Evolutionary conservation across 495 filamentous ascomycete species (phyloP).

Genomic region (Hypomontagnella monticulosa): DNA sequence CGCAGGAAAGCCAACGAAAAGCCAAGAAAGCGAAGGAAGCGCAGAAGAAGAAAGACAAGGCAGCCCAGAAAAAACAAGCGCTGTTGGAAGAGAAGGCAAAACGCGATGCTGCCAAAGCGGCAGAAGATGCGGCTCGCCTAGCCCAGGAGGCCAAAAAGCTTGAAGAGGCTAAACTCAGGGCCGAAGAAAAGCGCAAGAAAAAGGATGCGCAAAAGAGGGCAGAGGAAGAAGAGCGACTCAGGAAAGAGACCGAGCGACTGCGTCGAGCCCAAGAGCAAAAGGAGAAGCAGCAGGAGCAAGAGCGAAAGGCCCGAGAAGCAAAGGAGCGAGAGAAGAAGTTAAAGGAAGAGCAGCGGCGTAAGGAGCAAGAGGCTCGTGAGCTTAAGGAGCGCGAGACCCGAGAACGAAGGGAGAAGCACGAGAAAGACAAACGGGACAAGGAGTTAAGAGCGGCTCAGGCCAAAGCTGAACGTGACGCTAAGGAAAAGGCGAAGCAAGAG

Average conservation of each 20-base stretch:
- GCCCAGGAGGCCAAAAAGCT: slow-evolving; percentile 80
- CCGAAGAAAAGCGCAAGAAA: slow-evolving; percentile 91
- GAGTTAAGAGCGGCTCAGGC: slow-evolving; percentile 53
- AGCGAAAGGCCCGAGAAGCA: slow-evolving; percentile 78
- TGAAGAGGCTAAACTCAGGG: slow-evolving; percentile 80
- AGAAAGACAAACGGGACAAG: slow-evolving; percentile 66
- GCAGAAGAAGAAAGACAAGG: slow-evolving; percentile 91
- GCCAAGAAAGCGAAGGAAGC: slow-evolving; percentile 94
- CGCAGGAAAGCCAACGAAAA: slow-evolving; percentile 76
- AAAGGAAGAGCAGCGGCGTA: slow-evolving; percentile 66
- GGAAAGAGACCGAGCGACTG: slow-evolving; percentile 82
- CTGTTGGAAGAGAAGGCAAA: slow-evolving; percentile 90
- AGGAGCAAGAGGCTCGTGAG: slow-evolving; percentile 61
- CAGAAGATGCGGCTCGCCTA: slow-evolving; percentile 81
- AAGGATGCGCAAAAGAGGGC: slow-evolving; percentile 92
- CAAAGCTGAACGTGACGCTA: slow-evolving; percentile 59
- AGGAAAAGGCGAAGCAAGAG: slow-evolving; percentile 64
- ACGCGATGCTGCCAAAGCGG: slow-evolving; percentile 87
- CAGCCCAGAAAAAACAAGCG: slow-evolving; percentile 80
- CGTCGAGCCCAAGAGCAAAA: slow-evolving; percentile 82
- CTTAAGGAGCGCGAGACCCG: slow-evolving; percentile 72
- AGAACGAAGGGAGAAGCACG: slow-evolving; percentile 73
- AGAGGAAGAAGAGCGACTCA: slow-evolving; percentile 83
- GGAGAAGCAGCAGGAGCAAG: slow-evolving; percentile 83
- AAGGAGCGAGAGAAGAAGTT: slow-evolving; percentile 69